Percentiles rank a stretch among this genome's conserved stretches.
Conservation (phyloP, 805 yeast species). For the Candida patagonica region DNA sequence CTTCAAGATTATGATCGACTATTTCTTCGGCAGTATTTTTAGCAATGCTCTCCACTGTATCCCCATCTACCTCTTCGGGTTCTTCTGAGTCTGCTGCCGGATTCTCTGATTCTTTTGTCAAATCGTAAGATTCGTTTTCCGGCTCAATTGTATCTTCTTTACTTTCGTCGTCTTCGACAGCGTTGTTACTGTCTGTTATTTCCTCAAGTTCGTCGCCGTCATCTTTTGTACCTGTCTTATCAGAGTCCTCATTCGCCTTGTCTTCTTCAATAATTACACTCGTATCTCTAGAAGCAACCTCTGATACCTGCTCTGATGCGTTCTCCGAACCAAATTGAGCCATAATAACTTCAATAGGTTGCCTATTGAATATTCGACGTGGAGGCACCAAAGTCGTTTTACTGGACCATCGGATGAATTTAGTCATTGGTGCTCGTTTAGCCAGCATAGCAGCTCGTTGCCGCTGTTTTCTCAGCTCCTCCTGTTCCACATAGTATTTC, state of each 20-base stretch:
- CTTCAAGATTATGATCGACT: no score
- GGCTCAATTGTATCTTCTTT: constrained; percentile 35
- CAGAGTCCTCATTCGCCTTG: constrained; percentile 6
- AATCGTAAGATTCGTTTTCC: no score
- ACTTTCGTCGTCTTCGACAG: constrained; percentile 23
- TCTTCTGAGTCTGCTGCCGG: no score
- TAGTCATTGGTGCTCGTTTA: constrained; percentile 49
- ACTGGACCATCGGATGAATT: constrained; percentile 48
- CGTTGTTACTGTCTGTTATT: constrained; percentile 8
- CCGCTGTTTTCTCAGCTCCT: constrained; percentile 64
- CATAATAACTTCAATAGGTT: constrained; percentile 10
- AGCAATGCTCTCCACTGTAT: no score
- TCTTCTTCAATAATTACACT: constrained; percentile 10
- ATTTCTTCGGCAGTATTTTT: no score
- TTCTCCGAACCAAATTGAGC: neutral
- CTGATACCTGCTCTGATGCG: constrained; percentile 3
- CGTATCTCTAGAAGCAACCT: constrained; percentile 10
- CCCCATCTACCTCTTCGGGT: no score
- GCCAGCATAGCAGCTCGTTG: constrained; percentile 66
- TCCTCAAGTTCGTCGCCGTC: constrained; percentile 13
- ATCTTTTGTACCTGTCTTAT: constrained; percentile 3
- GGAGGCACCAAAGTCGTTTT: constrained; percentile 49
- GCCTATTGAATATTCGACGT: constrained; percentile 17
- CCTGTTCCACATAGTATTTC: constrained; percentile 74
- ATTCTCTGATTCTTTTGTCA: no score